These are phyloP conservation scores for Salvia miltiorrhiza DNA, from an alignment of 257 asterid genomes.

Conservation along the genomic window DNA sequence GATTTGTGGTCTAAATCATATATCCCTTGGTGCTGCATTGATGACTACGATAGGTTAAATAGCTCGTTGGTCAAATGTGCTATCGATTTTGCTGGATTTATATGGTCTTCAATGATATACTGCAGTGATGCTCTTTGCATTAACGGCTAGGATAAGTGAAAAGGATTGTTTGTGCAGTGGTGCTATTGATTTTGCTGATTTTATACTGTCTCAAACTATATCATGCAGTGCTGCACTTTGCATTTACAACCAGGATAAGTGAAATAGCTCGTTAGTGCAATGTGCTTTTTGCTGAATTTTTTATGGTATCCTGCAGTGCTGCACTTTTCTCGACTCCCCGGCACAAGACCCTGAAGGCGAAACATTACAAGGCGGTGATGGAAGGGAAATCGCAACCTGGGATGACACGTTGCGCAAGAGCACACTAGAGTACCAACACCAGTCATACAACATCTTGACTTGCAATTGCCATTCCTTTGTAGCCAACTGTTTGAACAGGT, in stretches of 20 bases:
- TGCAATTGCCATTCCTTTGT: slow-evolving; percentile 98
- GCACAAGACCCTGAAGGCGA: slow-evolving; percentile 35
- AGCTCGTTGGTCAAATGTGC: not conserved
- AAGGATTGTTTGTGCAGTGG: not conserved
- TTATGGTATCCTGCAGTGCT: slow-evolving; percentile 45
- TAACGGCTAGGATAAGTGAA: not conserved
- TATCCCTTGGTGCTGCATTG: not conserved
- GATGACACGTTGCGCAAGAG: slow-evolving; percentile 71
- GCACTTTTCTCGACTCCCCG: slow-evolving; percentile 36
- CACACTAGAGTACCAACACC: slow-evolving; percentile 86
- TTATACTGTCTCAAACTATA: not conserved
- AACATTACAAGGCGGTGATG: slow-evolving; percentile 22
- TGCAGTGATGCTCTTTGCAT: not conserved
- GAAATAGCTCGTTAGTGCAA: not conserved
- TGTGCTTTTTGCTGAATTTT: not conserved
- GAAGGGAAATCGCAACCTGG: slow-evolving; percentile 48
- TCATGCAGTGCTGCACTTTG: not conserved
- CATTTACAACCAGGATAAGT: not conserved
- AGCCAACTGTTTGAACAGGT: slow-evolving; percentile 82
- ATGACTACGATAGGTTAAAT: not conserved
- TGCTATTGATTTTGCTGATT: not conserved
- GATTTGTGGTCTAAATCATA: too few relatives aligned
- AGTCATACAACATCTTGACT: slow-evolving; percentile 78
- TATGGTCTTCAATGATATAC: not conserved
- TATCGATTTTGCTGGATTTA: not conserved